Evolutionary conservation across 129 eudicot genomes (phyloP), one percentile per base, ranked within the genome.

Genomic region (Helianthus tuberosus): DNA sequence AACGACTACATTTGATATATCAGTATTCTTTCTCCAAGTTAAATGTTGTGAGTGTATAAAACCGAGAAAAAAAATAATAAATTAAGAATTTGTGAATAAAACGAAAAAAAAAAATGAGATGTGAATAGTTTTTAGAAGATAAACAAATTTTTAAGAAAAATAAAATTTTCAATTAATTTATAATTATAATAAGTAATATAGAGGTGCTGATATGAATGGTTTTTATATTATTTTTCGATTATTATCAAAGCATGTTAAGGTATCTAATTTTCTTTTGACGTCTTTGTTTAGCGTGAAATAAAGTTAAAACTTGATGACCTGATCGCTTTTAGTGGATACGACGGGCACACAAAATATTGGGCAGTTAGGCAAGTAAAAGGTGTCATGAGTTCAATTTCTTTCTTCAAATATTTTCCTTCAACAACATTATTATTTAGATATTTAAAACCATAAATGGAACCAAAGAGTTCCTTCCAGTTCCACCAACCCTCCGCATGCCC

Each of bases 321-420:
- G 64, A 64, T 17, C 52, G 38, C 79, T 64, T 74, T 65, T 52
- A 66, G 79, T 52, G 66, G 79, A 75, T 75, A 52, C 73, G 79
- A 75, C 54, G 79, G 73, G 72, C 73, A 38, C 73, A 75, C 79
- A 39, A 75, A 17, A 75, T 75, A 65, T 75, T 65, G 79, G 65
- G 65, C 52, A 57, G 66, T 65, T 75, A 75, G 79, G 72, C 66
- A 51, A 52, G 79, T 8, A 20, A 36, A 65, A 41, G 62, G n/a
- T n/a, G 39, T 64, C 63, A 6, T 62, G 61, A 29, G 69, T 46
- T n/a, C 29, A 47, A 46, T 23, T 29, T 15, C 29, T 27, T 47
- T 46, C 17, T 71, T 55, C 63, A 57, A 57, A 66, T 14, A 32
- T 32, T 62, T 62, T 14, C 20, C n/a, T 13, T 36, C 1, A 32